These are phyloP conservation scores for Meyerozyma smithsonii DNA, from an alignment of 1,139 yeast genomes.

Conservation along the genomic window DNA sequence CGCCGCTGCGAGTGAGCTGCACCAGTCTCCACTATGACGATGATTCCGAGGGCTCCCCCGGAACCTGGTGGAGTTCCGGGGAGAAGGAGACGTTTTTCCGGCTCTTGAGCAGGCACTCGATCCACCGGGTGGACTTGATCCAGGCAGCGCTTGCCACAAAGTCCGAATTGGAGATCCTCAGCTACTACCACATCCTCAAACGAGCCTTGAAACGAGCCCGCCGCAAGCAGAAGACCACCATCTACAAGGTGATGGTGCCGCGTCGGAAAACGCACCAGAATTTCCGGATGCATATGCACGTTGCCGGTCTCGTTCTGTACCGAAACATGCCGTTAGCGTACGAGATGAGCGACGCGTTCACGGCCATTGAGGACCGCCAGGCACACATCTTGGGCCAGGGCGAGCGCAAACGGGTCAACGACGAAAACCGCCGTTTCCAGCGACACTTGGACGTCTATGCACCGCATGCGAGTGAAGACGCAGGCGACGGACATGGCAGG, in stretches of 20 bases:
- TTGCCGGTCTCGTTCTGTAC: constrained; percentile 22
- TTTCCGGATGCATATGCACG: constrained; percentile 4
- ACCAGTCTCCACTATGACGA: background rate
- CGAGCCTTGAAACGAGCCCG: constrained; percentile 14
- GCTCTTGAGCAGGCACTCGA: constrained; percentile 38
- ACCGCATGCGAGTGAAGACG: background rate
- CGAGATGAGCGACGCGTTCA: constrained; percentile 49
- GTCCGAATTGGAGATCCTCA: constrained; percentile 39
- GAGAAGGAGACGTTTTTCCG: constrained; percentile 43
- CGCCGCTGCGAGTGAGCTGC: background rate
- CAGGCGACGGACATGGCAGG: background rate
- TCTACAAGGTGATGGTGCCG: constrained; percentile 5
- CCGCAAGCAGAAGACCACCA: constrained; percentile 13
- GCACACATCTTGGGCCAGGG: constrained; percentile 12
- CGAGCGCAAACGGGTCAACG: constrained; percentile 1
- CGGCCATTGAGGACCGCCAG: constrained; percentile 45
- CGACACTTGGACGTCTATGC: background rate
- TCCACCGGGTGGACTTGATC: constrained; percentile 42
- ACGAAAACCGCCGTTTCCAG: constrained; percentile 1
- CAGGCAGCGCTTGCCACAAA: constrained; percentile 35
- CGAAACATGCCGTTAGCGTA: constrained; percentile 47
- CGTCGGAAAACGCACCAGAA: constrained; percentile 4
- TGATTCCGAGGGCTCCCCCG: constrained; percentile 12
- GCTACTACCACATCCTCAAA: constrained; percentile 39
- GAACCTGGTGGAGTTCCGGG: constrained; percentile 31